Evolutionary conservation across 257 asterid genomes (phyloP).

Genomic region (Parsonsia alboflavescens): DNA sequence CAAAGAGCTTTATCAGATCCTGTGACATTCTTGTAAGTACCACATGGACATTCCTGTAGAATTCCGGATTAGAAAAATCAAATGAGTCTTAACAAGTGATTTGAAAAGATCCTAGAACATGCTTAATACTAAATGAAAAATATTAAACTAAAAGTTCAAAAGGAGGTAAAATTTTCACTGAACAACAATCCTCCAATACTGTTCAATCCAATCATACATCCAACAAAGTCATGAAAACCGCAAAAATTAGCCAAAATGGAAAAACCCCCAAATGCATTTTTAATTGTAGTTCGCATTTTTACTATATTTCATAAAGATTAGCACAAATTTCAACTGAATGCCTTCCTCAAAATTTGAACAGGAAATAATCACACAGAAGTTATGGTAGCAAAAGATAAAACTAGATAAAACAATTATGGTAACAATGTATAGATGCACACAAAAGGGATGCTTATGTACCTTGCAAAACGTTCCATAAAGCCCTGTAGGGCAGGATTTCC

Average conservation of each 20-base stretch:
- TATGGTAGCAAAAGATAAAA: not conserved
- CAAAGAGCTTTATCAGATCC: constrained; percentile 87
- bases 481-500: constrained; percentile 94
- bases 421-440: not conserved
- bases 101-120: not conserved
- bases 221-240: not conserved
- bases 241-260: not conserved
- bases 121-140: not conserved
- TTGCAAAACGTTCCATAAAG: constrained; percentile 87
- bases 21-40: constrained; percentile 84
- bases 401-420: not conserved
- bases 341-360: not conserved
- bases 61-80: constrained; percentile 18
- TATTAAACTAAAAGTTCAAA: not conserved
- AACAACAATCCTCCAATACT: not conserved
- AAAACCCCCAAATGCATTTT: not conserved
- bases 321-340: not conserved
- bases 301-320: not conserved
- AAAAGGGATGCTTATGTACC: constrained; percentile 35
- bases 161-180: constrained; percentile 1
- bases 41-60: constrained; percentile 86
- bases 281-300: not conserved
- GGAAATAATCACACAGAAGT: not conserved
- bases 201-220: not conserved
- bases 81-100: constrained; percentile 4